Evolutionary conservation across 1,139 yeast genomes (phyloP), one percentile per base, ranked within the genome.

Genomic region (Entelexis paramagnoliae): DNA sequence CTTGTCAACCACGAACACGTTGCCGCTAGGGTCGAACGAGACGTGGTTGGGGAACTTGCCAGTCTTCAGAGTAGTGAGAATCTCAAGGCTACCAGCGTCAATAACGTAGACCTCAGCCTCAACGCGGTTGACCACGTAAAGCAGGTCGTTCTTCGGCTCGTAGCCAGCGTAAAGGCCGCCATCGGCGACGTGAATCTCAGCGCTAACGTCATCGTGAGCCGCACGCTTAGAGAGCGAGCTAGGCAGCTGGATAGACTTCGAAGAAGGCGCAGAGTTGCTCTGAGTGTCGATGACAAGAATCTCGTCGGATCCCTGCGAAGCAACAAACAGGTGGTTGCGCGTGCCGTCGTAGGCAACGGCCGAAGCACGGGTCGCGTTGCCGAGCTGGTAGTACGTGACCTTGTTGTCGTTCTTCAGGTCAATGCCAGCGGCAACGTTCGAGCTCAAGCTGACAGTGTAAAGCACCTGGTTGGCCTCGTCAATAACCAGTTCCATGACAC

Each of bases 11-110:
- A 54, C 53, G 41, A 16, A 54, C 30, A 47, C 40, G 24, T 29
- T 22, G 14, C 56, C 56, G 14, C 50, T 39, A 32, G 41, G 26
- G 38, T 40, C 55, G 26, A 43, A 17, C n/a, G 50, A 6, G 35
- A 52, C 41, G 51, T 54, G 55, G 55, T 54, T 54, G 19, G 56
- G 55, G 36, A 42, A 32, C 36, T 26, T 41, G n/a, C 38, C 48
- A 45, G 47, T 49, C 39, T 46, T 36, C n/a, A 54, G 33, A 20
- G 39, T 24, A 9, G 46, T 38, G 20, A 54, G 48, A 42, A 52
- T 38, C 33, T 44, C 44, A 45, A 11, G 34, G 42, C 39, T 46
- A 13, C 20, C 48, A 24, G 56, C 52, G 20, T 54, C 56, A 43
- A 54, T 54, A 17, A 54, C 56, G 34, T 30, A 13, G 40, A 52